Evolutionary conservation across 2,329 filamentous ascomycete species (phyloP).

Genomic region (Cordyceps fumosorosea): DNA sequence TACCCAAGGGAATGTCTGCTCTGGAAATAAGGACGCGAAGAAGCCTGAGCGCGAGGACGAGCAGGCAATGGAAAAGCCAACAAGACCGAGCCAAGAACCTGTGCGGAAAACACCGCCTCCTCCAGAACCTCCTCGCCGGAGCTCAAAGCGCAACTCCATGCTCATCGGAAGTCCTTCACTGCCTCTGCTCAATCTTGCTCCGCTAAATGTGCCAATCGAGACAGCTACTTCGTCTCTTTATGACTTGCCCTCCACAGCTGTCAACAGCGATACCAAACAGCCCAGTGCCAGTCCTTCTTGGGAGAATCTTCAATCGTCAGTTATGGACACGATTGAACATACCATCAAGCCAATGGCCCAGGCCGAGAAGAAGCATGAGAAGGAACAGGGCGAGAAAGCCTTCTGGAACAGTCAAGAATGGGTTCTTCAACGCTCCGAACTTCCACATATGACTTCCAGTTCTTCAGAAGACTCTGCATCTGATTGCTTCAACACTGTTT

Average conservation of each 20-base stretch:
- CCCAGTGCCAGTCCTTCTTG: conserved; percentile 15
- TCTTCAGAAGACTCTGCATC: conserved; percentile 33
- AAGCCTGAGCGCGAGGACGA: neutral
- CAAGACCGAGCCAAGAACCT: neutral
- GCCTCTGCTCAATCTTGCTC: neutral
- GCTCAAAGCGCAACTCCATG: conserved; percentile 21
- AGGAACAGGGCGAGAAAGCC: conserved; percentile 3
- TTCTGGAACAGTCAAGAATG: conserved; percentile 12
- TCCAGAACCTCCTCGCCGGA: conserved; percentile 24
- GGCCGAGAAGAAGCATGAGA: conserved; percentile 1
- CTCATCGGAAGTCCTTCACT: conserved; percentile 13
- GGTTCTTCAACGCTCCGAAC: conserved; percentile 14
- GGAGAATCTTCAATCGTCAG: conserved; percentile 17
- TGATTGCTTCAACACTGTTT: conserved; percentile 30
- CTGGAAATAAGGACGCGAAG: neutral
- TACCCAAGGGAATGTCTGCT: neutral
- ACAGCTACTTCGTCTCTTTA: neutral
- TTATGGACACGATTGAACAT: conserved; percentile 17
- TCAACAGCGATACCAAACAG: neutral
- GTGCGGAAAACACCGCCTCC: conserved; percentile 14
- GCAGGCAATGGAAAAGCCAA: neutral
- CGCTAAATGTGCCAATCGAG: neutral
- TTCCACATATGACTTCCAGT: conserved; percentile 18
- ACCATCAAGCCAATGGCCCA: conserved; percentile 12
- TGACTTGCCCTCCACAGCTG: neutral